Evolutionary conservation across 225 moss, liverwort and hornwort genomes (phyloP).

Genomic region (Pseudisothecium myosuroides): DNA sequence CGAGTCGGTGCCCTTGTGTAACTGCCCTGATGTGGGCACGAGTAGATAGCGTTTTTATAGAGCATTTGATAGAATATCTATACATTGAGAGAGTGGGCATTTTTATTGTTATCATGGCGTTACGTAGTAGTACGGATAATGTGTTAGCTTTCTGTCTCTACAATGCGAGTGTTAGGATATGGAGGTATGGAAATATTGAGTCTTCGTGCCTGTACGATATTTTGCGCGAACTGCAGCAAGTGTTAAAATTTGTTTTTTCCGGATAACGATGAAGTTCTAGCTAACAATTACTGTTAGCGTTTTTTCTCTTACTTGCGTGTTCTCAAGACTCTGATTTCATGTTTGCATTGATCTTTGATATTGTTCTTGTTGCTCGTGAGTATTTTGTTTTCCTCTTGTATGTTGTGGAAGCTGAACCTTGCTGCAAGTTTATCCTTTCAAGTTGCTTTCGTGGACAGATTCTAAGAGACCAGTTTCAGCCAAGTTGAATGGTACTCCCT

Average conservation of each 20-base stretch:
- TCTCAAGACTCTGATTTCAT: neutral
- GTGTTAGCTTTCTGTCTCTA: neutral
- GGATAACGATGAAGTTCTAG: neutral
- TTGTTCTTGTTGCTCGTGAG: neutral
- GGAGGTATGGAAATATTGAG: neutral
- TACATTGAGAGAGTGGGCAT: neutral
- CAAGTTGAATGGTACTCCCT: neutral
- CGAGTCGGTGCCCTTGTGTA: constrained; percentile 15
- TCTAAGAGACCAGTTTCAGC: neutral
- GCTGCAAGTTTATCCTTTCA: neutral
- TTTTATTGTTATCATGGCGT: neutral
- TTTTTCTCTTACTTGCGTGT: neutral
- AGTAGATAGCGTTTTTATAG: constrained; percentile 1
- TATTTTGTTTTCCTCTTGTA: neutral
- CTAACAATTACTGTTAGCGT: neutral
- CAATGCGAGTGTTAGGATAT: neutral
- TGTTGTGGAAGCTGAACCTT: neutral
- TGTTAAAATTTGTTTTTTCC: neutral
- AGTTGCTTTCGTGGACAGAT: neutral
- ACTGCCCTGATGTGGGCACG: constrained; percentile 20
- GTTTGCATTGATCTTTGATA: neutral
- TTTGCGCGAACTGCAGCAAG: neutral
- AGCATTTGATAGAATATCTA: neutral
- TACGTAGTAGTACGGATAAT: neutral
- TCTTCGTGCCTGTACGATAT: constrained; percentile 3